Percentiles rank a stretch among this genome's conserved stretches.
phyloP scores from a whole-genome alignment of 345 rosid species.

The Cochlearia excelsa region DNA sequence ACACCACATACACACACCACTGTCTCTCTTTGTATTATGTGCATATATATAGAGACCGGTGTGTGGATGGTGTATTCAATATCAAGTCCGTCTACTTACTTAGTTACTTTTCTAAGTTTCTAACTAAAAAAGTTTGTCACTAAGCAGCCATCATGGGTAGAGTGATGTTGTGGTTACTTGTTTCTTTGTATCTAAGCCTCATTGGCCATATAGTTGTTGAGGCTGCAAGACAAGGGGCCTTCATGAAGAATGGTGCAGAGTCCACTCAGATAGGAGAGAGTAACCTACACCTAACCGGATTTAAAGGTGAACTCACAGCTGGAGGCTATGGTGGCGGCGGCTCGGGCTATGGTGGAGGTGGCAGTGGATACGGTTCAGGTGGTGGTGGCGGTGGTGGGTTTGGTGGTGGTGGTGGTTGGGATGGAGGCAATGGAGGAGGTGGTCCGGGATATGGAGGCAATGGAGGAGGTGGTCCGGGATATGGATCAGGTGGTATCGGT shows the following conservation, averaged over 20 bases:
- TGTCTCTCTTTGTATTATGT: conserved; percentile 10
- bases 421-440: conserved; percentile 15
- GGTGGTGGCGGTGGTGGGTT: conserved; percentile 35
- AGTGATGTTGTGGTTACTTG: conserved; percentile 30
- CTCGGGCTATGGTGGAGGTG: conserved; percentile 23
- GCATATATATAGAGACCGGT: conserved; percentile 17
- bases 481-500: conserved; percentile 33
- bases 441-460: conserved; percentile 31
- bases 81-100: conserved; percentile 18
- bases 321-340: conserved; percentile 32
- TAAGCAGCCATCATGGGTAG: conserved; percentile 26
- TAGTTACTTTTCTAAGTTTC: conserved; percentile 5
- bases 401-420: conserved; percentile 29
- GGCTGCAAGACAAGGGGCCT: conserved; percentile 31
- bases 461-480: conserved; percentile 28
- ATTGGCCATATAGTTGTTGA: conserved; percentile 28
- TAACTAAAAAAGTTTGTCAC: conserved; percentile 1
- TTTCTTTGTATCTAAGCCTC: conserved; percentile 32
- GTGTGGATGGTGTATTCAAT: not conserved
- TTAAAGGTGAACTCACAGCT: conserved; percentile 30
- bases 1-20: conserved; percentile 16
- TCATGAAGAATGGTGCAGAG: conserved; percentile 20
- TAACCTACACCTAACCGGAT: conserved; percentile 23
- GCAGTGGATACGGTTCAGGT: conserved; percentile 35
- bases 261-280: conserved; percentile 20